Conservation (phyloP, 257 asterid genomes). For the Fraxinus cuspidata region DNA sequence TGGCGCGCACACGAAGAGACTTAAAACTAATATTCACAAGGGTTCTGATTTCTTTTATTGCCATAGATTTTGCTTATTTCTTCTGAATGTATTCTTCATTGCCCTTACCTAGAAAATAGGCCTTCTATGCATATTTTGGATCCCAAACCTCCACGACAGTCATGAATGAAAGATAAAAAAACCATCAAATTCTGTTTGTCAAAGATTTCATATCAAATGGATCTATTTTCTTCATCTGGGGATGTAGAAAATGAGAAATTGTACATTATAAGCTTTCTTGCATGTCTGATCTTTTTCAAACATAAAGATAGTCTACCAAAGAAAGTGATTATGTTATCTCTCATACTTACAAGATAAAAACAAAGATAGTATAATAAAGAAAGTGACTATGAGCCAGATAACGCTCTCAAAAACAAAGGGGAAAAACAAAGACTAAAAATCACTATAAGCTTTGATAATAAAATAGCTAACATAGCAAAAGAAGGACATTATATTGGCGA, state of each 20-base stretch:
- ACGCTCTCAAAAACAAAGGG: background rate
- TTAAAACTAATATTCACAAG: background rate
- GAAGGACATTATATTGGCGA: background rate
- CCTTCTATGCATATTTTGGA: background rate
- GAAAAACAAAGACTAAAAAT: background rate
- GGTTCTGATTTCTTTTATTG: background rate
- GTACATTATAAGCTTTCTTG: background rate
- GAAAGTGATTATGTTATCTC: background rate
- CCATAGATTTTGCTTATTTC: background rate
- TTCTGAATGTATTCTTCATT: background rate
- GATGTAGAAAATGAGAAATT: too few relatives aligned
- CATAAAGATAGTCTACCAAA: background rate
- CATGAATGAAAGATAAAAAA: background rate
- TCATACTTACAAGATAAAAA: background rate
- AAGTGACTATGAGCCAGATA: background rate
- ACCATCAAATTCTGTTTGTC: background rate
- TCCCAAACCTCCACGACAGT: background rate
- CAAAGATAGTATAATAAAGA: background rate
- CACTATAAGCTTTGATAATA: background rate
- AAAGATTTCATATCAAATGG: background rate
- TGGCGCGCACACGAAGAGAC: background rate
- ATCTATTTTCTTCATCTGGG: background rate
- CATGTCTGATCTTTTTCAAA: background rate
- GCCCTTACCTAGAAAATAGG: background rate
- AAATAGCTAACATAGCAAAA: conserved; percentile 9